Percentiles rank a stretch among this genome's conserved stretches.
These are phyloP conservation scores for Juglanconis oblonga DNA, from an alignment of 2,329 filamentous ascomycete genomes.

Conservation along the genomic window DNA sequence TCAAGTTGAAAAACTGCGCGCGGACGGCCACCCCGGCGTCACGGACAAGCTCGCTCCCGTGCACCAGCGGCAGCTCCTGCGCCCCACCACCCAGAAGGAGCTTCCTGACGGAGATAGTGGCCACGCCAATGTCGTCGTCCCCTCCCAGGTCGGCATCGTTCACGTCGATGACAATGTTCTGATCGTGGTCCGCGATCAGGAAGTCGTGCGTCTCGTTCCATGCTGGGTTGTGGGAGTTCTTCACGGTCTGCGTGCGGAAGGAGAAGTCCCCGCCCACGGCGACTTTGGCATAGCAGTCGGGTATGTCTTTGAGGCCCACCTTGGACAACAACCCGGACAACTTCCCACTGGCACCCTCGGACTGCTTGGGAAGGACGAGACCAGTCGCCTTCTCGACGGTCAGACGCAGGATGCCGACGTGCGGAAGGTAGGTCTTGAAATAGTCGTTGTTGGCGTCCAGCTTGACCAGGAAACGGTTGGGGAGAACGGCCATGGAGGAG, in stretches of 20 bases:
- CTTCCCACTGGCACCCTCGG: slow-evolving; percentile 23
- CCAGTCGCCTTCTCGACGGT: slow-evolving; percentile 39
- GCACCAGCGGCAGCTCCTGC: slow-evolving; percentile 36
- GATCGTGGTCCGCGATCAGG: slow-evolving; percentile 42
- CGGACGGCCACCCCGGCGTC: slow-evolving; percentile 33
- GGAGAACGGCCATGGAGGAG: slow-evolving; percentile 42
- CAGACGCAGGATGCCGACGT: slow-evolving; percentile 40
- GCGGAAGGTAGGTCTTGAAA: slow-evolving; percentile 44
- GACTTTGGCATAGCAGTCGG: slow-evolving; percentile 45
- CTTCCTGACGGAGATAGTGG: slow-evolving; percentile 36
- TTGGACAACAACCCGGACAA: slow-evolving; percentile 37
- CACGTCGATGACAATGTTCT: slow-evolving; percentile 38
- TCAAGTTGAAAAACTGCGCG: slow-evolving; percentile 40
- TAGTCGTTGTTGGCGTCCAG: slow-evolving; percentile 43
- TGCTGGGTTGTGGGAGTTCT: slow-evolving; percentile 38
- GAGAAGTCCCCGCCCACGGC: slow-evolving; percentile 39
- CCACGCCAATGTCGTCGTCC: slow-evolving; percentile 44
- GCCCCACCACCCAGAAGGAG: slow-evolving; percentile 39
- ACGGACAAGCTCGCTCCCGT: slow-evolving; percentile 33
- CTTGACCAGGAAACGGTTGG: slow-evolving; percentile 48
- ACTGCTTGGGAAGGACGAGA: slow-evolving; percentile 36
- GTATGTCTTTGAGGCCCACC: slow-evolving; percentile 39
- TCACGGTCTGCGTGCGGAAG: slow-evolving; percentile 41
- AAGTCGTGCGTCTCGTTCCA: slow-evolving; percentile 50
- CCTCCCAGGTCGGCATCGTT: slow-evolving; percentile 40